Evolutionary conservation across 495 filamentous ascomycete species (phyloP), one percentile per base, ranked within the genome.

Genomic region (Podospora sp.): DNA sequence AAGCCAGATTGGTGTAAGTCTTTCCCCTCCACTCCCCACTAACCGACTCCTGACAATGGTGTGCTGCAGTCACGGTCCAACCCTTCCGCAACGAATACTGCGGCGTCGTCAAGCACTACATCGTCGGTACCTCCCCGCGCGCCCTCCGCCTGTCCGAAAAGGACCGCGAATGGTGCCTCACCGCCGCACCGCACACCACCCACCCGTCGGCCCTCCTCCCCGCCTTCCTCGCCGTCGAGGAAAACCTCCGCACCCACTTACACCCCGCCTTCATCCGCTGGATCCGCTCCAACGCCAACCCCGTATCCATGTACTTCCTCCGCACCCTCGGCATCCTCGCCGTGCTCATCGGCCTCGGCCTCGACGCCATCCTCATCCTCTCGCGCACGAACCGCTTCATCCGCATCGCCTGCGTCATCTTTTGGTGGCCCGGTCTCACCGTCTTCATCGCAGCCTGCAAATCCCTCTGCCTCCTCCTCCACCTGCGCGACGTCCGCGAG

Each of bases 61-160:
- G 2, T 18, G 9, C 56, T 59, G 5, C 18, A 59, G 56, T 91
- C 77, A 89, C 88, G 1, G 83, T 88, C 24, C 90, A 91, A 66
- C 90, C 89, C 4, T 89, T 87, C 75, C 86, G 88, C 27, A 84
- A 88, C 50, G 90, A 92, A 73, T 80, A 90, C 60, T 78, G 80
- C 55, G 81, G 85, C 56, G 79, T 91, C 68, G 86, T 88, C 69
- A 82, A 82, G 46, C 85, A 85, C 65, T 92, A 92, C 71, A 79
- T 92, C 63, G 83, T 82, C n/a, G 83, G 85, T 55, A 80, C 78
- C 40, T 81, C 84, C 21, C 79, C 87, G 14, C 83, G 88, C 24
- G 84, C 86, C 63, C 81, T 92, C 51, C 87, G 87, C 68, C 78
- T 91, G 18, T 85, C 87, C 4, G 73, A 80, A 5, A 78, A 83